Percentiles rank a stretch among this genome's conserved stretches.
These are phyloP conservation scores for Hydnum rufescens DNA, from an alignment of 768 basidiomycete genomes.

Conservation along the genomic window DNA sequence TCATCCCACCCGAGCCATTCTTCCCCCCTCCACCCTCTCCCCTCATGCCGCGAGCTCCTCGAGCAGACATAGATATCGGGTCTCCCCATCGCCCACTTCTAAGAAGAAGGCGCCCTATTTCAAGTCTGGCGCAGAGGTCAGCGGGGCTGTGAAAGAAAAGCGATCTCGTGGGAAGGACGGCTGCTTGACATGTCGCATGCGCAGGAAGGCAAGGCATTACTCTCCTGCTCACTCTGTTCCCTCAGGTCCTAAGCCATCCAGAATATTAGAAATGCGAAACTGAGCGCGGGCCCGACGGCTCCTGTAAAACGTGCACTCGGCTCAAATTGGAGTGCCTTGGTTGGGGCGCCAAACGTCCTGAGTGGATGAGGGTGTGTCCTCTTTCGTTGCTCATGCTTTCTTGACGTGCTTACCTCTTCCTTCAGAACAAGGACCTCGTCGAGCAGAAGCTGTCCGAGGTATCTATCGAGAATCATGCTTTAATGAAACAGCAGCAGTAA, in stretches of 20 bases:
- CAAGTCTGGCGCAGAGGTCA: neutral
- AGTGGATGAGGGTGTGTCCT: slow-evolving; percentile 9
- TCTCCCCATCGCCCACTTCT: too few species aligned
- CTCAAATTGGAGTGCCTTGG: slow-evolving; percentile 9
- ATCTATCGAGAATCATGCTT: too few species aligned
- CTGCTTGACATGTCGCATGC: neutral
- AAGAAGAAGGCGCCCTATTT: too few species aligned
- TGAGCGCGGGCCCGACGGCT: slow-evolving; percentile 6
- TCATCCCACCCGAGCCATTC: too few species aligned
- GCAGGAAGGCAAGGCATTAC: neutral
- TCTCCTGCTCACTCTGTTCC: neutral
- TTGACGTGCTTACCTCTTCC: neutral
- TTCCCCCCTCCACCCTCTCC: too few species aligned
- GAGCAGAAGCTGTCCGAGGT: neutral
- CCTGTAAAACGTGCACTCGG: slow-evolving; percentile 9
- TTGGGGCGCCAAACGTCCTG: slow-evolving; percentile 8
- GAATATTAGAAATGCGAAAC: slow-evolving; percentile 8
- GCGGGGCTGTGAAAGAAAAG: neutral
- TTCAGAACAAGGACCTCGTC: neutral
- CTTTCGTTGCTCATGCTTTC: neutral
- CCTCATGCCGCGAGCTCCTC: too few species aligned
- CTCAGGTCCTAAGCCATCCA: neutral
- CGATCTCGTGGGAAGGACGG: neutral
- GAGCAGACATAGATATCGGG: too few species aligned
- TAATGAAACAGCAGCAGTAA: neutral